Conservation (phyloP, 2,329 filamentous ascomycete genomes). For the Fusarium neocosmosporiellum region DNA sequence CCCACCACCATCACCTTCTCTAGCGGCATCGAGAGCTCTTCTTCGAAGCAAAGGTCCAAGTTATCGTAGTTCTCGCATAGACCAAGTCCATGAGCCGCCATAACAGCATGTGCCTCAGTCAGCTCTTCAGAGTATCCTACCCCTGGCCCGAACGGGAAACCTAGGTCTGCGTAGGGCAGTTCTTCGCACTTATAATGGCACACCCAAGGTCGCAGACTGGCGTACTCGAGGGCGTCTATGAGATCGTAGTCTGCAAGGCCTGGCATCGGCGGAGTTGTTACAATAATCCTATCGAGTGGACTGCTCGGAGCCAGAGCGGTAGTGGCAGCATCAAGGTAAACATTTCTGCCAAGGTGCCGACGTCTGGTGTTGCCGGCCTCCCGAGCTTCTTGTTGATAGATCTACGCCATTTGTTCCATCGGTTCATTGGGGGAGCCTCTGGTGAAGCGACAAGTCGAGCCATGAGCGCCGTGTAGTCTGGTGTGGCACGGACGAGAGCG, state of each 20-base stretch:
- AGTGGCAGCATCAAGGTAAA: not conserved
- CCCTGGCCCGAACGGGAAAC: not conserved
- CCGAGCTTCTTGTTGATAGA: constrained; percentile 19
- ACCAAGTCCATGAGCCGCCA: constrained; percentile 2
- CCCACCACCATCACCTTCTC: constrained; percentile 1
- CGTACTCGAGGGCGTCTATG: not conserved
- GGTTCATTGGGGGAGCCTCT: not conserved
- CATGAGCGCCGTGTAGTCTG: constrained; percentile 13
- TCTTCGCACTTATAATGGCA: too few relatives aligned
- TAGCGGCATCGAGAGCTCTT: not conserved
- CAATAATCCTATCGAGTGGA: not conserved
- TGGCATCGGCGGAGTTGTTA: not conserved
- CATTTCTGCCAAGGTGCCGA: not conserved
- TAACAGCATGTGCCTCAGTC: constrained; percentile 4
- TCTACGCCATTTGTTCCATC: not conserved
- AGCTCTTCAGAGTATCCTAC: not conserved
- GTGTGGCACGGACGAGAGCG: not conserved
- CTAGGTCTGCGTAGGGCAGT: not conserved
- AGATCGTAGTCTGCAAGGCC: not conserved
- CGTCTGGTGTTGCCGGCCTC: constrained; percentile 2
- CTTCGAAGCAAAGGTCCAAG: not conserved
- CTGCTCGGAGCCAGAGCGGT: rapidly evolving
- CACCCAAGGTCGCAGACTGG: not conserved
- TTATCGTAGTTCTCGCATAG: constrained; percentile 8
- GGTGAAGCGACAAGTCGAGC: not conserved